phyloP scores from a whole-genome alignment of 257 asterid genomes.

The Fraxinus anomala region DNA sequence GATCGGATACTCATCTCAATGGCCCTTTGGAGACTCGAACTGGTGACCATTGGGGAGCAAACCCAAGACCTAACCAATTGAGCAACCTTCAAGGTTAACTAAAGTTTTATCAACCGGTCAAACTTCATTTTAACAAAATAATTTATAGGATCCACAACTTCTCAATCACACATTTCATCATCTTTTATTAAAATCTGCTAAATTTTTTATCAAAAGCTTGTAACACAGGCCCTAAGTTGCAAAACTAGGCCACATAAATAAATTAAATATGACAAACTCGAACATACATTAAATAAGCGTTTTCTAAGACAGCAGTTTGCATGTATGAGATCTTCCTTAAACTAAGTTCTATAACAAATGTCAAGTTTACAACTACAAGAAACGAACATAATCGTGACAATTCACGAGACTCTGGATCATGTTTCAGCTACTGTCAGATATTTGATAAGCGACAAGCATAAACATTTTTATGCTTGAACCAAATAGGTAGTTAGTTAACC shows the following conservation, averaged over 20 bases:
- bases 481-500: not conserved
- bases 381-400: not conserved
- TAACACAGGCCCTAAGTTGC: not conserved
- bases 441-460: not conserved
- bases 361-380: not conserved
- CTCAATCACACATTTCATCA: no score
- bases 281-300: not conserved
- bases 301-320: not conserved
- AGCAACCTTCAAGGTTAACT: no score
- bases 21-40: no score
- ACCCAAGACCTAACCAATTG: no score
- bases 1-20: no score
- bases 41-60: no score
- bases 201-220: no score
- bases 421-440: not conserved
- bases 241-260: not conserved
- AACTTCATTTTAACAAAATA: no score
- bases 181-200: no score
- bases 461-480: not conserved
- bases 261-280: not conserved
- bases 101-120: no score
- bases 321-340: conserved; percentile 11
- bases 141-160: no score
- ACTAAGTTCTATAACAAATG: conserved; percentile 2
- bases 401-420: conserved; percentile 1